phyloP scores from a whole-genome alignment of 352 stramenopile genomes.

The Globisporangium nagaii region DNA sequence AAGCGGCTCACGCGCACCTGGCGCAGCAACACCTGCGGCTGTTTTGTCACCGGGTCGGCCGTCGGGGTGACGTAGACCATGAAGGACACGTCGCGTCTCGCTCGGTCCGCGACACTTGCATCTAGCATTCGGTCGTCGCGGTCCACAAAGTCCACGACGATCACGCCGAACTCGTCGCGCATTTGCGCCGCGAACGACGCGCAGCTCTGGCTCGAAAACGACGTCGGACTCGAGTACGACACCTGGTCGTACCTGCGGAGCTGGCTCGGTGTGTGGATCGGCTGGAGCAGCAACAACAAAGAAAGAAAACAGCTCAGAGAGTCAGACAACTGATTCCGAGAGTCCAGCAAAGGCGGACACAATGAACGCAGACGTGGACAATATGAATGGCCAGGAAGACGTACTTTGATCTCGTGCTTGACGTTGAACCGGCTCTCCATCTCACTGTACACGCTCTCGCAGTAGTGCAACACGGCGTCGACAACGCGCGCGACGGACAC shows the following conservation, averaged over 20 bases:
- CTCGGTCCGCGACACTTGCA: conserved; percentile 4
- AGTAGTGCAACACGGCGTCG: conserved; percentile 32
- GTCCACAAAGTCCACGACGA: conserved; percentile 47
- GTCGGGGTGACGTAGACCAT: conserved; percentile 26
- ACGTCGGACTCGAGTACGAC: conserved; percentile 29
- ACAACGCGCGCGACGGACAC: conserved; percentile 23
- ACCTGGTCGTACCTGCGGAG: conserved; percentile 28
- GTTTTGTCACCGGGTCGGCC: conserved; percentile 19
- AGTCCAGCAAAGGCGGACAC: too few species aligned
- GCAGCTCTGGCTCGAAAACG: conserved; percentile 32
- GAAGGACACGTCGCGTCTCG: conserved; percentile 19
- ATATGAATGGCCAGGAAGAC: background rate
- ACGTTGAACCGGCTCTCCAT: conserved; percentile 26
- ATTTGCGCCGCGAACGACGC: conserved; percentile 26
- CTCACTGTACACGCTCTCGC: conserved; percentile 22
- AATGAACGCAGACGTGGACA: too few species aligned
- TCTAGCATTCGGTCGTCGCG: conserved; percentile 28
- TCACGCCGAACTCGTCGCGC: conserved; percentile 14
- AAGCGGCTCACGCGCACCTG: conserved; percentile 41
- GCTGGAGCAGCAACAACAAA: background rate
- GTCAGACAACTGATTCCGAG: too few species aligned
- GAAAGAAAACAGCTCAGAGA: too few species aligned
- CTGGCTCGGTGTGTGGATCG: conserved; percentile 26
- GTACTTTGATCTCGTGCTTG: conserved; percentile 12
- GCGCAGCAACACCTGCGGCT: conserved; percentile 38